Conservation (phyloP, 192 early-diverging fungal genomes). For the Funneliformis mosseae region DNA sequence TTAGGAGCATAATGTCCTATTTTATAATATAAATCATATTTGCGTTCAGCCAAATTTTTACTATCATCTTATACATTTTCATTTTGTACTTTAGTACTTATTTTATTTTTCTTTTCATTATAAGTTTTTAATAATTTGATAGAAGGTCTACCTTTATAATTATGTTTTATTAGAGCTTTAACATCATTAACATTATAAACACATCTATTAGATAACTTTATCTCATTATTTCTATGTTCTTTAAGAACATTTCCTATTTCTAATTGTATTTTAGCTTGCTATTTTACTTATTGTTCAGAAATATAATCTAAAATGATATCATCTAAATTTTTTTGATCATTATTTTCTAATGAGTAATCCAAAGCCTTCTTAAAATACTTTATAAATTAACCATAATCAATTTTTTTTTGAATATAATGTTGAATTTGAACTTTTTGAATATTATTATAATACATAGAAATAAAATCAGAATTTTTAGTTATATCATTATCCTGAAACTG, state of each 20-base stretch:
- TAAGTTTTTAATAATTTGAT: not conserved
- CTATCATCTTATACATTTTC: not conserved
- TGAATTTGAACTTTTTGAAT: not conserved
- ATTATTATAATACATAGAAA: constrained; percentile 2
- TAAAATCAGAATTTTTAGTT: not conserved
- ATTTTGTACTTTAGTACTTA: not conserved
- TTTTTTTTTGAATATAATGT: not conserved
- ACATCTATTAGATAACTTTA: not conserved
- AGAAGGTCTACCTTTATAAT: not conserved
- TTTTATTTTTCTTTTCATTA: not conserved
- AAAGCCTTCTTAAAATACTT: not conserved
- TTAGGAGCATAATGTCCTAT: too few relatives aligned
- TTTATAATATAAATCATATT: too few relatives aligned
- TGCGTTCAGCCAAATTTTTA: too few relatives aligned
- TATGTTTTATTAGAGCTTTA: not conserved
- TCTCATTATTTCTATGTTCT: not conserved
- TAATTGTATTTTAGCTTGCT: not conserved
- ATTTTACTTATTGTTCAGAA: not conserved
- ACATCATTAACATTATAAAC: not conserved
- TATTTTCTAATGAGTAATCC: not conserved
- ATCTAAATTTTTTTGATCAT: constrained; percentile 2
- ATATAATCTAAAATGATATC: constrained; percentile 8
- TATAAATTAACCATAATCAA: not conserved
- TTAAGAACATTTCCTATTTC: too few relatives aligned
- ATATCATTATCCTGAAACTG: not conserved